Conservation (phyloP, 805 yeast species). For the Yarrowia sp. region DNA sequence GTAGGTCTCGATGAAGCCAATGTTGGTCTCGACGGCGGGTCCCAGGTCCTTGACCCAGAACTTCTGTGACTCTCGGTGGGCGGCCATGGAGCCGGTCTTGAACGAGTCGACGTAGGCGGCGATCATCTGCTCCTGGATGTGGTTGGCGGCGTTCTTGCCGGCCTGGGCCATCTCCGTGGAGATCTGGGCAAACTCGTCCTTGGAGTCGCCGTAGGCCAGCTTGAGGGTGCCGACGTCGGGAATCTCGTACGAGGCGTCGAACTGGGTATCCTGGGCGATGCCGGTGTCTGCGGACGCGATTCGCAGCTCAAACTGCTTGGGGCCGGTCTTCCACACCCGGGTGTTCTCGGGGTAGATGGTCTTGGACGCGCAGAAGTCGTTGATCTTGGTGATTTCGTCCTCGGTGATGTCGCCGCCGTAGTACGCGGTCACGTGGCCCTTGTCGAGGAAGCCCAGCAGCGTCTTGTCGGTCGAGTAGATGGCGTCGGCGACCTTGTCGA, state of each 20-base stretch:
- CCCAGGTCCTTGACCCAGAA: slow-evolving; percentile 85
- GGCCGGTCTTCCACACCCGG: slow-evolving; percentile 58
- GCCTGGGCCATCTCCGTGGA: slow-evolving; percentile 59
- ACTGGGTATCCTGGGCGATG: slow-evolving; percentile 47
- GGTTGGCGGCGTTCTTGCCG: slow-evolving; percentile 63
- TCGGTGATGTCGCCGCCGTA: slow-evolving; percentile 58
- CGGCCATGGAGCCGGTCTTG: slow-evolving; percentile 76
- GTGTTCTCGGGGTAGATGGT: slow-evolving; percentile 79
- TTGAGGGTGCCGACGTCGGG: slow-evolving; percentile 47
- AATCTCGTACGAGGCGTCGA: slow-evolving; percentile 41
- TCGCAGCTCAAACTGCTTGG: slow-evolving; percentile 52
- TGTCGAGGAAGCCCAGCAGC: slow-evolving; percentile 73
- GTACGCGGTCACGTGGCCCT: slow-evolving; percentile 73
- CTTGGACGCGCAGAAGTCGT: slow-evolving; percentile 58
- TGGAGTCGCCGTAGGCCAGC: slow-evolving; percentile 77
- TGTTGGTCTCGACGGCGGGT: slow-evolving; percentile 74
- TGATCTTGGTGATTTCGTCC: slow-evolving; percentile 63
- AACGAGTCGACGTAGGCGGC: slow-evolving; percentile 66
- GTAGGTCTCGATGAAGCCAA: slow-evolving; percentile 90
- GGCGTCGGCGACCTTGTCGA: slow-evolving; percentile 40
- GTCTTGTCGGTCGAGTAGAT: slow-evolving; percentile 51
- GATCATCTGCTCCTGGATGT: slow-evolving; percentile 65
- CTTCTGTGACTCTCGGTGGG: slow-evolving; percentile 80
- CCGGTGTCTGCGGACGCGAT: slow-evolving; percentile 65
- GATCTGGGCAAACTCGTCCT: slow-evolving; percentile 59